phyloP scores from a whole-genome alignment of 306 rosid genomes.

The Citrullus colocynthis region DNA sequence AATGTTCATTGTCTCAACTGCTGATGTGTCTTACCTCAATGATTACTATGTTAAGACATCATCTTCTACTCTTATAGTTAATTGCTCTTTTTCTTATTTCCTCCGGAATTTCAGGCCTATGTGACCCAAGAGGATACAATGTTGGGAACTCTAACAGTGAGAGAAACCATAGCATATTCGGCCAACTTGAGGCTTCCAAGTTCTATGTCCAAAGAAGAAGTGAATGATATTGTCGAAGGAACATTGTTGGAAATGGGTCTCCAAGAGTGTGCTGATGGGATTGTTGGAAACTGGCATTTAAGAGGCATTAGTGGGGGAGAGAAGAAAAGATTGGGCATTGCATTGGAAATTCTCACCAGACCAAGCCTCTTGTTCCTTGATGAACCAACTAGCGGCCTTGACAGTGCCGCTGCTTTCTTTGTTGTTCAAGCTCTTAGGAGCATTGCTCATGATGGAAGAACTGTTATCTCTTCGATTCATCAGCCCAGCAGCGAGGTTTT shows the following conservation, averaged over 20 bases:
- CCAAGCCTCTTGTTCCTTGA: slow-evolving; percentile 78
- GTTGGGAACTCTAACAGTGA: slow-evolving; percentile 75
- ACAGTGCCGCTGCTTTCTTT: slow-evolving; percentile 88
- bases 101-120: slow-evolving; percentile 42
- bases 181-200: slow-evolving; percentile 73
- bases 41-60: neutral
- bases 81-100: neutral
- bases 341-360: slow-evolving; percentile 76
- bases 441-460: slow-evolving; percentile 67
- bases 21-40: neutral
- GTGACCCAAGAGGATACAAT: slow-evolving; percentile 83
- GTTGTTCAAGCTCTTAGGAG: slow-evolving; percentile 66
- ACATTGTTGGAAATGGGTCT: slow-evolving; percentile 76
- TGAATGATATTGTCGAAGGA: slow-evolving; percentile 40
- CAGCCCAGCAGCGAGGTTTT: slow-evolving; percentile 94
- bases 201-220: slow-evolving; percentile 41
- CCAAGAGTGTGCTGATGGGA: slow-evolving; percentile 56
- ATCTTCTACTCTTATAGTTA: neutral
- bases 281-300: slow-evolving; percentile 76
- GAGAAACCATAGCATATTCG: slow-evolving; percentile 73
- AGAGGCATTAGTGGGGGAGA: slow-evolving; percentile 95
- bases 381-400: slow-evolving; percentile 89
- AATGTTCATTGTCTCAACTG: neutral
- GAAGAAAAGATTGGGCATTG: slow-evolving; percentile 80
- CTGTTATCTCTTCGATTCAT: slow-evolving; percentile 76